Conservation (phyloP, 331 rosid species). For the Quercus lobata region DNA sequence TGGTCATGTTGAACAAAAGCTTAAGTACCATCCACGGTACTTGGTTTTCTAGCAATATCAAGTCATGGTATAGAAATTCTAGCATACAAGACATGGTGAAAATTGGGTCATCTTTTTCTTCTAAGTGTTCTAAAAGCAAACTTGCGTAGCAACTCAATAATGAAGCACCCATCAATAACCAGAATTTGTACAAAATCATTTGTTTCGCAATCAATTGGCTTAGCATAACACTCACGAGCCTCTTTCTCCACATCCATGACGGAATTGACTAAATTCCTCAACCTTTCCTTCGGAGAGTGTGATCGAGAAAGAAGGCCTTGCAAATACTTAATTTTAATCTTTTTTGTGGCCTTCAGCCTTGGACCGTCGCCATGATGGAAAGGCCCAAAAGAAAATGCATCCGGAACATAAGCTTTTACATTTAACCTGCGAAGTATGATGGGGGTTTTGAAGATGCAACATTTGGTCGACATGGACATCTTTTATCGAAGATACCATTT, state of each 20-base stretch:
- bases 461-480: neutral
- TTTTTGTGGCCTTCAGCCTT: neutral
- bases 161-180: conserved; percentile 27
- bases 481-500: too few relatives aligned
- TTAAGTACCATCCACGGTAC: conserved; percentile 17
- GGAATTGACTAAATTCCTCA: neutral
- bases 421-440: neutral
- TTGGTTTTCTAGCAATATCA: conserved; percentile 26
- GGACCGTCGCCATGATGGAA: neutral
- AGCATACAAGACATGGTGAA: neutral
- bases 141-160: conserved; percentile 25
- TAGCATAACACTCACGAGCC: conserved; percentile 7
- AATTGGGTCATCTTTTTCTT: conserved; percentile 7
- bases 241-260: neutral
- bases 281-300: accelerated
- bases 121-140: too few relatives aligned
- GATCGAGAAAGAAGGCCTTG: neutral
- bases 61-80: conserved; percentile 14
- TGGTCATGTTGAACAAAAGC: neutral
- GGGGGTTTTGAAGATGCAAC: conserved; percentile 25
- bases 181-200: conserved; percentile 1
- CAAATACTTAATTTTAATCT: conserved; percentile 4
- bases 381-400: conserved; percentile 9
- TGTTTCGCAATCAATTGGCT: neutral
- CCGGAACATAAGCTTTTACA: neutral